These are phyloP conservation scores for Pseudogymnoascus sp. DNA, from an alignment of 2,329 filamentous ascomycete genomes.

Conservation along the genomic window DNA sequence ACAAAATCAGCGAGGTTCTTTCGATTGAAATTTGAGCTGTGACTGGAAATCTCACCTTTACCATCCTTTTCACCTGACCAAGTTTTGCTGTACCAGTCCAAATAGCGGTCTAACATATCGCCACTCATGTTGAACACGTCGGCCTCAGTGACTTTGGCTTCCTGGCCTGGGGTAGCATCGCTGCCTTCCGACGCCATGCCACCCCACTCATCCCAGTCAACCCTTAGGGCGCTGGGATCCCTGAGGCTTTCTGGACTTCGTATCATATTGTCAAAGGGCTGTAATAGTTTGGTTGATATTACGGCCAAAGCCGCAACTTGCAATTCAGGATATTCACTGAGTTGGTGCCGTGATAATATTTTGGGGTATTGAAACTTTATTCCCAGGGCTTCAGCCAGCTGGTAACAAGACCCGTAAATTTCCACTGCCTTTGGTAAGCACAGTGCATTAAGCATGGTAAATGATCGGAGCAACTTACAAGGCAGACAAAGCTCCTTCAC, in stretches of 20 bases:
- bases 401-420: constrained; percentile 49
- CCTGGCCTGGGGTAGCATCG: constrained; percentile 36
- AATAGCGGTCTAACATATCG: constrained; percentile 61
- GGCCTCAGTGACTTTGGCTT: constrained; percentile 48
- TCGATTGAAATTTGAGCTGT: neutral
- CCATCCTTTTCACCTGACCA: constrained; percentile 43
- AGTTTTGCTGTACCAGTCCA: constrained; percentile 69
- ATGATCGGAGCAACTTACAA: constrained; percentile 37
- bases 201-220: constrained; percentile 70
- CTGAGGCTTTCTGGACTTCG: constrained; percentile 40
- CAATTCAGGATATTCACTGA: constrained; percentile 56
- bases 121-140: constrained; percentile 55
- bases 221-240: constrained; percentile 49
- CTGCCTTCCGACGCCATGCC: constrained; percentile 34
- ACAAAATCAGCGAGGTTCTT: constrained; percentile 9
- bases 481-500: constrained; percentile 67
- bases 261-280: constrained; percentile 58
- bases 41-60: constrained; percentile 26
- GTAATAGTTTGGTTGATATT: constrained; percentile 68
- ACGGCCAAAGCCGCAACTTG: constrained; percentile 63
- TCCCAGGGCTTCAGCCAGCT: constrained; percentile 34
- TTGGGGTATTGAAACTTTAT: constrained; percentile 51
- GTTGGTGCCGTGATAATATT: constrained; percentile 21
- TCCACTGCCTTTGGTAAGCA: constrained; percentile 45
- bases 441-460: neutral